Base-by-base conservation (phyloP, 192 early-diverging fungal species). In the Coemansia sp. region DNA sequence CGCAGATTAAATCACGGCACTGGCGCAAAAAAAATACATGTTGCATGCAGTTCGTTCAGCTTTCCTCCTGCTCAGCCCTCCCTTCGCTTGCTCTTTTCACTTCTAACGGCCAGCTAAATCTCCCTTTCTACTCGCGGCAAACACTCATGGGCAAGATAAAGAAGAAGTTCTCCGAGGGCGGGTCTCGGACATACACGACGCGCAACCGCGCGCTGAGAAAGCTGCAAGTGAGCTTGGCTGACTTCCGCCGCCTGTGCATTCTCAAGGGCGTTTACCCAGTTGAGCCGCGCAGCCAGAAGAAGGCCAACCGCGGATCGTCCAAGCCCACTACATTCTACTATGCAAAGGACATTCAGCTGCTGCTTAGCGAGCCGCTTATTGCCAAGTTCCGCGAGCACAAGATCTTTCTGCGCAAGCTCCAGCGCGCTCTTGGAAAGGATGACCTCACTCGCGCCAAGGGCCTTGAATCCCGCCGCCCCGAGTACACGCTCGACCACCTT, bases 221-320 rank as follows among this genome's bases (percentile, higher is more conserved):
- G 80, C 88, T 99, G 60, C 96, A 99, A 73, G 73, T 99, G 47
- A 83, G 86, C 34, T 84, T 99, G 67, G 85, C 90, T 13, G 90
- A 94, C 65, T 99, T 99, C 82, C 85, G 95, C 66, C 91, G 94
- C 21, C 80, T 99, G 34, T 97, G 94, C 75, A 99, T 99, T 77
- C 79, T 99, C 58, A 99, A 99, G 79, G 96, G 96, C 25, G 90
- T 99, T 56, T 99, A 99, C 78, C 96, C 96, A 5, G 86, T 90
- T 23, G 93, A 96, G 74, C 96, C 96, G 34, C 83, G 80, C 51
- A 93, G 89, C 80, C 90, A 89, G 63, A 93, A 93, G 81, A 94
- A 91, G 75, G 90, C 90, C 65, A 86, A 86, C 78, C 89, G 89
- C 62, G 93, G 93, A 17, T 90, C 88, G 19, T 89, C 90, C 4